Evolutionary conservation across 768 basidiomycete genomes (phyloP), one percentile per base, ranked within the genome.

Genomic region (Chalciporus pseudorubinellus): DNA sequence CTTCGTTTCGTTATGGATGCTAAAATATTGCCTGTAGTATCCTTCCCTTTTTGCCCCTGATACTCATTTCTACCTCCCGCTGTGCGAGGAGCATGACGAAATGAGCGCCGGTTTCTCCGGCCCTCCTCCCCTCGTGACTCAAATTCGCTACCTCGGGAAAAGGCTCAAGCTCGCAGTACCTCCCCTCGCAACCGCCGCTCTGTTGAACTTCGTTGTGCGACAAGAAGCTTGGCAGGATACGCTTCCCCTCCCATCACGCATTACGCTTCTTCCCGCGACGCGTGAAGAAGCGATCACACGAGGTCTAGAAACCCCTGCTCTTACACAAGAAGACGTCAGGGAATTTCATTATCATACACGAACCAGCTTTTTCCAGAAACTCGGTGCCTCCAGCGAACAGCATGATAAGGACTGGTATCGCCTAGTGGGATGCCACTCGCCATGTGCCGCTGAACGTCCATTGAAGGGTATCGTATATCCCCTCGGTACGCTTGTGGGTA

Each of bases 401-500:
- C 71, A 75, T 52, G 81, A 82, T 56, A 60, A 60, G 40, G 78
- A 79, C 48, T 82, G 79, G 80, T 71, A 66, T 55, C 73, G 79
- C 31, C 56, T 77, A 20, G 75, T 74, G 4, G 63, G 68, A 8
- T 80, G 78, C 45, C 62, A 72, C 50, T 68, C 77, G 45, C 65
- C 71, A 4, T 72, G 67, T 62, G 56, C 62, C 20, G 59, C 60
- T 28, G 63, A 70, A 38, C 61, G 63, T n/a, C 70, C 74, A 12
- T 58, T 77, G 24, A 71, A 72, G 52, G 75, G 76, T 19, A 55
- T 65, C 2, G 70, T 79, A 19, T 79, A 74, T 54, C 61, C 64
- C n/a, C 66, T 70, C 19, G 81, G 80, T 20, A 65, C 73, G 3
- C 45, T 80, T 11, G 57, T 61, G 34, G 81, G 79, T 24, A 64